Base-by-base conservation (phyloP, 2,329 filamentous ascomycete genomes). In the Clonostachys rosea region DNA sequence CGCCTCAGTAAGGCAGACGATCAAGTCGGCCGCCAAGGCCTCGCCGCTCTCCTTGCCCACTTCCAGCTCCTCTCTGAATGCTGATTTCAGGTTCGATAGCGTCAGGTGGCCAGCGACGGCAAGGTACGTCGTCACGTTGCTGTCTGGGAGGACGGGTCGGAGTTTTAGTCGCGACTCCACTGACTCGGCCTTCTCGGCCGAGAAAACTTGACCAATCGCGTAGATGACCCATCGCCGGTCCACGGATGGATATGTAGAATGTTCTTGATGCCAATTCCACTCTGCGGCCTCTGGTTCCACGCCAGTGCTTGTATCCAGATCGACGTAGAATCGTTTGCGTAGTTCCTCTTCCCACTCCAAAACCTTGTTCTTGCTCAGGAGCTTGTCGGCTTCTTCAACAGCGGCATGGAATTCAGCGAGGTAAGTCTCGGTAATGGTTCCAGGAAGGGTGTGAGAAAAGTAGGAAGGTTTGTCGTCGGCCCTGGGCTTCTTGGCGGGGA, bases 151-250 rank as follows among this genome's bases (percentile, higher is more conserved):
- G 18, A 68, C 55, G 8, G 71, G 53, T 14, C 60, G 59, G 42
- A 70, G 47, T 36, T 56, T 56, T 14, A 45, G 47, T 13, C 40
- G 36, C 9, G 54, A 55, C 5, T 66, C 58, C 5, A 72, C 70
- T 5, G 74, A 61, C 18, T 74, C 70, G 4, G 53, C 50, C 33
- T 50, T 42, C 4, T 78, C 77, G 54, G 81, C 78, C 13, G 78
- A 65, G 42, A 87, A 79, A 5, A 84, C 73, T 60, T 79, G 81
- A 55, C 76, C 77, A 54, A 89, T 79, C 18, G 77, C 75, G 54
- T 80, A 83, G 16, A 83, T 62, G 5, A 87, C 74, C 77, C 85
- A 87, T 50, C 81, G 76, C 24, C 82, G 76, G 60, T 89, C 83
- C 5, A 79, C 76, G 9, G 75, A 67, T 16, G 76, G 69, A 56